Base-by-base conservation (phyloP, 345 rosid species). In the Melastoma malabathricum region DNA sequence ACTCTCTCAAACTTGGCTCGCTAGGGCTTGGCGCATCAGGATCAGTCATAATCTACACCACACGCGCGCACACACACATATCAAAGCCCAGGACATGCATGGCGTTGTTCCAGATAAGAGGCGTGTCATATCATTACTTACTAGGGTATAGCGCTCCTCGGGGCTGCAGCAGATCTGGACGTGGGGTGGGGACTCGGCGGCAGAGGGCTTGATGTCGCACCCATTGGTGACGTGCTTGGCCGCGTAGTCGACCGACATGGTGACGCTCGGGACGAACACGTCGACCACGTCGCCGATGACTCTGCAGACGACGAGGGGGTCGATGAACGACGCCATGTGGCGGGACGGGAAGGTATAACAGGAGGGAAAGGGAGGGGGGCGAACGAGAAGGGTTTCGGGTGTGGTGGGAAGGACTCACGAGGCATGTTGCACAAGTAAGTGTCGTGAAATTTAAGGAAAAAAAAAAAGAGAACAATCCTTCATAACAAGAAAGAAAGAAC, bases 11-110 rank as follows among this genome's bases (percentile, higher is more conserved):
- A 70, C 60, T 68, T 2, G 97, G 97, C 61, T 84, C 95, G 54
- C 97, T 82, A 9, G 97, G 97, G 47, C 95, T 84, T 4, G 97
- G 97, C 18, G 97, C 97, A 59, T 88, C 97, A 45, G 97, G 95
- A 60, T 88, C 95, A 18, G 75, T 81, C 97, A 88, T 88, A 65
- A 84, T 80, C 97, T 84, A 59, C 18, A 51, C 23, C 9, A 10
- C 7, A 52, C 0, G 7, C 15, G n/a, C 9, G 22, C n/a, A 15
- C 23, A 14, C 5, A n/a, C 15, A 19, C 7, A 13, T 13, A 44
- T 15, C 16, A 29, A 5, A 29, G 38, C 1, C 8, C 5, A 29
- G 38, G 9, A 29, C 60, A 47, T 38, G 29, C 52, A 18, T 10
- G 18, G n/a, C n/a, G n/a, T n/a, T n/a, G n/a, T n/a, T n/a, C n/a